Evolutionary conservation across 768 basidiomycete species (phyloP), one percentile per base, ranked within the genome.

Genomic region (Sporobolomyces pararoseus): DNA sequence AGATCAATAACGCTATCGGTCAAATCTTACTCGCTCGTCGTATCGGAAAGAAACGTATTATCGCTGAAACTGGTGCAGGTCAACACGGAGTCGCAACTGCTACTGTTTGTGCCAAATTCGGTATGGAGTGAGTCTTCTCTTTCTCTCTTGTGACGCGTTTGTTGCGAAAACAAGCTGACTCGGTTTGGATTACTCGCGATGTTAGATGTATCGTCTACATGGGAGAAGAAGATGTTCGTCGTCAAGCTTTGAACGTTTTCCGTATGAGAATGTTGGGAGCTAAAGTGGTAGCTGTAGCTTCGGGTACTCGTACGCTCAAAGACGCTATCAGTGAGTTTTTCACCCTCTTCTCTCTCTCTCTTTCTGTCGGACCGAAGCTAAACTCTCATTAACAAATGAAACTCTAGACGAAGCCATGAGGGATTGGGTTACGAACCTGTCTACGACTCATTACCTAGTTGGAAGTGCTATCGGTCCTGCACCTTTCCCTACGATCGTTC

Each of bases 1-100:
- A 73, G 80, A 98, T 99, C 78, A 98, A 98, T 81, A 99, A 99
- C 79, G 95, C 95, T 29, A 88, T 99, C 68, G 96, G 96, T 42
- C 78, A 95, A 89, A 94, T 98, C 70, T 83, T 99, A 23, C 86
- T 99, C 32, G 96, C 96, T n/a, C 85, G 85, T 53, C 86, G 96
- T 52, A 82, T 98, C 67, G 96, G 96, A 25, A 99, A 99, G 82
- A 96, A 84, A 46, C 86, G 94, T 63, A 98, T 99, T 77, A 98
- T 98, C 74, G 96, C 96, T 37, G 96, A 99, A 83, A 98, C 96
- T 1, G 96, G 96, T 71, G 96, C 96, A 1, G 96, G 96, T 21
- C 96, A 98, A 79, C 96, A 99, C 79, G 96, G 96, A 79, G 96
- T 99, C 35, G 96, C 96, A 27, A 98, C 96, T 54, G 96, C 96